Percentiles rank a stretch among this genome's conserved stretches.
Evolutionary conservation across 164 flowering plant genomes (phyloP).

Genomic region (Pachysandra terminalis): DNA sequence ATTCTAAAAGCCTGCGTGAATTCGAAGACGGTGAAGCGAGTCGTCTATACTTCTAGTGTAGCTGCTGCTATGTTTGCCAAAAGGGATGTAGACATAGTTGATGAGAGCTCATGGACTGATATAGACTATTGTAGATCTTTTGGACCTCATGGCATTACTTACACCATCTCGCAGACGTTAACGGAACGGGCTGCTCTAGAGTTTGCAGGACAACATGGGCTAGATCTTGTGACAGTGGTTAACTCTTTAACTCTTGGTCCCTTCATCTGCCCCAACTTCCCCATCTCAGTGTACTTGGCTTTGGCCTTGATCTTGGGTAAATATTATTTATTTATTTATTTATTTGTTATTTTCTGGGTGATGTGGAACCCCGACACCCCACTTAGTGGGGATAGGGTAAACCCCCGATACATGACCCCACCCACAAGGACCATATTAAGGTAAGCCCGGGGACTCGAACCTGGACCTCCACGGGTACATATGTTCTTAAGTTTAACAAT

Average conservation of each 20-base stretch:
- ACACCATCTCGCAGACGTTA: constrained; percentile 33
- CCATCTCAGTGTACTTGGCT: constrained; percentile 16
- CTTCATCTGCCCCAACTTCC: constrained; percentile 32
- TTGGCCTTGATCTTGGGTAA: constrained; percentile 34
- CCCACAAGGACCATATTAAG: too few relatives aligned
- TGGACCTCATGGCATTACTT: constrained; percentile 6
- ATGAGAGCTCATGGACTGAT: constrained; percentile 47
- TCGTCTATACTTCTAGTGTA: constrained; percentile 36
- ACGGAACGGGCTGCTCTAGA: constrained; percentile 41
- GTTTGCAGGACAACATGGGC: constrained; percentile 34
- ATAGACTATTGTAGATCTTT: constrained; percentile 18
- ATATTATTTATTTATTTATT: too few relatives aligned
- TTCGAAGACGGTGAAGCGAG: constrained; percentile 38
- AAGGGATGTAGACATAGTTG: constrained; percentile 12
- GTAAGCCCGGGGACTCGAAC: too few relatives aligned
- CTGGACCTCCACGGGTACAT: too few relatives aligned
- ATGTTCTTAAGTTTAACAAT: too few relatives aligned
- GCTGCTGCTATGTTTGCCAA: constrained; percentile 18
- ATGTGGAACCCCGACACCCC: too few relatives aligned
- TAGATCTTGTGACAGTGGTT: constrained; percentile 35
- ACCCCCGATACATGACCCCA: too few relatives aligned
- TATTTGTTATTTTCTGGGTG: too few relatives aligned
- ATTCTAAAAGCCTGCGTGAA: constrained; percentile 34
- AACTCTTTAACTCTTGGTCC: constrained; percentile 39
- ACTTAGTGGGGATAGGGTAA: too few relatives aligned